Conservation (phyloP, 2,329 filamentous ascomycete species). For the Clonostachys sp. region DNA sequence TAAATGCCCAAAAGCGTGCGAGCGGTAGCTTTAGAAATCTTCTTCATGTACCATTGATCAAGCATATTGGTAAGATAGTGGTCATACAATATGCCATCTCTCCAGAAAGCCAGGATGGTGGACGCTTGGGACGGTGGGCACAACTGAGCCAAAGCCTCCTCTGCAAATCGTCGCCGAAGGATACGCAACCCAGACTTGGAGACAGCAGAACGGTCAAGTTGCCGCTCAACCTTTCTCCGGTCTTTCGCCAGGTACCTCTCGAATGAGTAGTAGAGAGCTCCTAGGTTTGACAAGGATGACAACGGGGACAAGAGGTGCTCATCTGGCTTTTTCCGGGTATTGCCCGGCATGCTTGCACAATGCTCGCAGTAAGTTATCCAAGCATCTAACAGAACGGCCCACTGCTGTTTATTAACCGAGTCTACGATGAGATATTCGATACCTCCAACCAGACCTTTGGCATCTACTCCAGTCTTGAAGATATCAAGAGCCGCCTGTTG, state of each 20-base stretch:
- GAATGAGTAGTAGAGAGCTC: conserved; percentile 23
- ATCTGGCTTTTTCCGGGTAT: conserved; percentile 7
- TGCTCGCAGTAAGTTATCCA: conserved; percentile 26
- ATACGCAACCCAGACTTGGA: conserved; percentile 8
- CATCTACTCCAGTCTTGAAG: conserved; percentile 30
- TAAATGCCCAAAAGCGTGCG: conserved; percentile 36
- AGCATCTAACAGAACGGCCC: conserved; percentile 25
- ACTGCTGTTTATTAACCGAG: conserved; percentile 27
- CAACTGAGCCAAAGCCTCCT: conserved; percentile 20
- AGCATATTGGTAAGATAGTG: conserved; percentile 32
- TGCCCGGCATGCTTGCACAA: too few relatives aligned
- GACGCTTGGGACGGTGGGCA: conserved; percentile 24
- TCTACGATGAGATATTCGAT: conserved; percentile 38
- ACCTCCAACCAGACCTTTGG: conserved; percentile 24
- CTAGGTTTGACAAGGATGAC: conserved; percentile 13
- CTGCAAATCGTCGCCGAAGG: conserved; percentile 22
- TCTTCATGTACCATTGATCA: conserved; percentile 15
- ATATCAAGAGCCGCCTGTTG: conserved; percentile 27
- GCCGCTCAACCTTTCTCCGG: conserved; percentile 5
- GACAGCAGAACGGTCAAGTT: background rate
- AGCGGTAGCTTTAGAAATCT: conserved; percentile 17
- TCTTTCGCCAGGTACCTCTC: conserved; percentile 21
- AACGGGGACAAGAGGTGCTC: conserved; percentile 14
- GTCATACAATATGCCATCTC: conserved; percentile 34
- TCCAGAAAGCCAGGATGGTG: conserved; percentile 31